Base-by-base conservation (phyloP, 139 green algal genomes). In the Chlamydomonas asymmetrica region DNA sequence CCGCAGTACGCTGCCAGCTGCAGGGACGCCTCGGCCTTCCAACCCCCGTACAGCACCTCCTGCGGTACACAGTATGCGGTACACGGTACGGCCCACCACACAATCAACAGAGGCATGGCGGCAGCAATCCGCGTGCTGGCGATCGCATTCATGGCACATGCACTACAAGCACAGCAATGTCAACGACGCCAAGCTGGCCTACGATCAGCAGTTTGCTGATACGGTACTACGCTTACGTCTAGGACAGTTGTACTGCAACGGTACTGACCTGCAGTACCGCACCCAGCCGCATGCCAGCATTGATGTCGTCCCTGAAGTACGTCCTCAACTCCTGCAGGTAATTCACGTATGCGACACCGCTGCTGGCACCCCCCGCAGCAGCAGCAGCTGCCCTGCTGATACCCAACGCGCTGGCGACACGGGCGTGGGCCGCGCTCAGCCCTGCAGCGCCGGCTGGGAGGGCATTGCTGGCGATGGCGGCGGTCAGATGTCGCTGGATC, bases 221-320 rank as follows among this genome's bases (percentile, higher is more conserved):
- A n/a, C n/a, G n/a, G n/a, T n/a, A n/a, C n/a, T n/a, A n/a, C n/a
- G n/a, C n/a, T n/a, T n/a, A n/a, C n/a, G n/a, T n/a, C n/a, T n/a
- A n/a, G n/a, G n/a, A n/a, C n/a, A n/a, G n/a, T n/a, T n/a, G n/a
- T n/a, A n/a, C n/a, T n/a, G n/a, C n/a, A n/a, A n/a, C n/a, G n/a
- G n/a, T n/a, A n/a, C n/a, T n/a, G n/a, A n/a, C n/a, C n/a, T n/a
- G n/a, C n/a, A n/a, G n/a, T n/a, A n/a, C n/a, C n/a, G n/a, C n/a
- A n/a, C n/a, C n/a, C n/a, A n/a, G n/a, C n/a, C n/a, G n/a, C n/a
- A n/a, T n/a, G n/a, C n/a, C n/a, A n/a, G n/a, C n/a, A n/a, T n/a
- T 48, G 1, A 85, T 76, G 27, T 89, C 79, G 10, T 90, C 76
- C 4, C 80, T 61, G 59, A 88, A 90, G 34, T 84, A 40, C 43